Conservation (phyloP, 108 stramenopile genomes). For the Schizochytrium sp. region DNA sequence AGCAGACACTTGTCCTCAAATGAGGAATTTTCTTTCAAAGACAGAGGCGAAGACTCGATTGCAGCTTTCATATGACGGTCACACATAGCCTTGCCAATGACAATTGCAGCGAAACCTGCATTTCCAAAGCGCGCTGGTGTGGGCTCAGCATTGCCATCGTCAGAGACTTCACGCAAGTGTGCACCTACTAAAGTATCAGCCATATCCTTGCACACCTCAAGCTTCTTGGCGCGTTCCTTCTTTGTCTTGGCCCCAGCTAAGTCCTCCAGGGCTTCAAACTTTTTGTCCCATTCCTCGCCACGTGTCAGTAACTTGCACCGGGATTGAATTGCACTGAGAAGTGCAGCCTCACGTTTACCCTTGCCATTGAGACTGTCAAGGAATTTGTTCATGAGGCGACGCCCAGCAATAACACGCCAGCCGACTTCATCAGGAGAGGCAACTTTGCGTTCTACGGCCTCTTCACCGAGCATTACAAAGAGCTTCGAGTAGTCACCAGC, state of each 20-base stretch:
- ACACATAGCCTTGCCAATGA: neutral
- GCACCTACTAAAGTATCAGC: conserved; percentile 1
- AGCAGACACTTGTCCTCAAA: conserved; percentile 51
- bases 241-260: neutral
- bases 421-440: neutral
- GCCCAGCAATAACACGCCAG: conserved; percentile 50
- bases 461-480: conserved; percentile 38
- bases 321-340: neutral
- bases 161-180: neutral
- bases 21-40: conserved; percentile 3
- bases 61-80: neutral
- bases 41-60: neutral
- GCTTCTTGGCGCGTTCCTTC: neutral
- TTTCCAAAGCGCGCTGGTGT: neutral
- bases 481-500: conserved; percentile 21
- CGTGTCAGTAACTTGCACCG: conserved; percentile 21
- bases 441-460: neutral
- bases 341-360: conserved; percentile 34
- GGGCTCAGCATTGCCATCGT: neutral
- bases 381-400: conserved; percentile 13
- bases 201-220: neutral
- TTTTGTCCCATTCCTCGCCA: conserved; percentile 11
- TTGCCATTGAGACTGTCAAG: conserved; percentile 51
- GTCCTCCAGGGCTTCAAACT: conserved; percentile 7
- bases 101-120: neutral